Evolutionary conservation across 2,329 filamentous ascomycete species (phyloP), one percentile per base, ranked within the genome.

Genomic region (Fusarium sarcochroum): DNA sequence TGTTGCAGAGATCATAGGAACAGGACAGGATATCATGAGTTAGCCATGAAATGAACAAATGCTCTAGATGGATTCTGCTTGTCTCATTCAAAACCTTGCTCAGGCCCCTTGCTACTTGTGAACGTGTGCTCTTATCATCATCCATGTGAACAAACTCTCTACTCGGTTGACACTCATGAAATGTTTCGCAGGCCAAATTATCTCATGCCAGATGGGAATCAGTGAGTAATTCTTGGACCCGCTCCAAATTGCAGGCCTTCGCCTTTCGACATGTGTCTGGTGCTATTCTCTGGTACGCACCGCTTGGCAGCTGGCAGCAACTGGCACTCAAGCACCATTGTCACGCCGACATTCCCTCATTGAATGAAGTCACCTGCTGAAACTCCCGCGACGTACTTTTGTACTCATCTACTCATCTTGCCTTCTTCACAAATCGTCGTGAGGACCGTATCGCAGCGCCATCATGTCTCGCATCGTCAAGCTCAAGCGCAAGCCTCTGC

Each of bases 341-440:
- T 23, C 9, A 20, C 9, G 7, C 3, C 2, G 1, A 5, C 17
- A 1, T 1, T 11, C 11, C 27, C 25, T 17, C 8, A 4, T 25
- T 13, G 10, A 25, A 3, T 8, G 7, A 11, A 8, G 1, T 11
- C 17, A n/a, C 3, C 10, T 3, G 10, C 2, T 5, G 2, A 23
- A 21, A 18, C 4, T 4, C 27, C 3, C 2, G 7, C 5, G 1
- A 5, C 15, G 3, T 25, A 2, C 9, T 2, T 2, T 30, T 11
- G 2, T 10, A 2, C 14, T 6, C 5, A 3, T 7, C 6, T n/a
- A 1, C 3, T 5, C 13, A 0, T 13, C 2, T 2, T 13, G 9
- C 10, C 10, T 6, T 20, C 20, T 5, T 34, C 14, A 4, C 21
- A 23, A 5, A 23, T 13, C 9, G 20, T 6, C 3, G 21, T 21